Conservation (phyloP, 176 grass and related monocot genomes). For the Oryza meridionalis region DNA sequence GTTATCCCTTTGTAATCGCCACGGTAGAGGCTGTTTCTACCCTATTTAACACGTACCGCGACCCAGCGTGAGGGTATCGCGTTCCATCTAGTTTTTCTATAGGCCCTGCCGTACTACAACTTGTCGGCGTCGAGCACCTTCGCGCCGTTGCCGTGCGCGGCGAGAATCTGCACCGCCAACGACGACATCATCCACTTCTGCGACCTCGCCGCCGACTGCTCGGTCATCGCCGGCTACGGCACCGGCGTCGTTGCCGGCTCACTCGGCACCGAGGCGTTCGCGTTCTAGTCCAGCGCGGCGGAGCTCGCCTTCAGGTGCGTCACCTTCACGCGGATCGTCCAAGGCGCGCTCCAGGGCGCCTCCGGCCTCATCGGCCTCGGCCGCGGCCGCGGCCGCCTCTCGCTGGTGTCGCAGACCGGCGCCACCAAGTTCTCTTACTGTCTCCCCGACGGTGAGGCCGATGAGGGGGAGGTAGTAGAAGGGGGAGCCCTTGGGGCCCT, state of each 20-base stretch:
- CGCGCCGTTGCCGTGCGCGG: background rate
- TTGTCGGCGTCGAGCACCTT: constrained; percentile 7
- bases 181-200: background rate
- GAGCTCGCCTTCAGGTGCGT: constrained; percentile 35
- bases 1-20: no score
- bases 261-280: constrained; percentile 27
- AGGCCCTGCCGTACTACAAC: no score
- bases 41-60: no score
- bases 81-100: no score
- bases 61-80: no score
- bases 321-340: rapidly evolving
- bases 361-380: constrained; percentile 44
- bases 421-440: constrained; percentile 45
- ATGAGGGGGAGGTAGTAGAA: constrained; percentile 36
- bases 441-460: constrained; percentile 18
- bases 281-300: background rate
- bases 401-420: constrained; percentile 16
- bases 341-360: background rate
- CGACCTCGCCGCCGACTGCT: background rate
- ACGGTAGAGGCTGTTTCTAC: no score
- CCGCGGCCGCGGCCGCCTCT: constrained; percentile 28
- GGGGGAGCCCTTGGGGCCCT: constrained; percentile 5
- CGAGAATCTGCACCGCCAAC: background rate
- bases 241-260: background rate
- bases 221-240: background rate